Conservation (phyloP, 2,329 filamentous ascomycete species). For the Aspergillus caelatus region DNA sequence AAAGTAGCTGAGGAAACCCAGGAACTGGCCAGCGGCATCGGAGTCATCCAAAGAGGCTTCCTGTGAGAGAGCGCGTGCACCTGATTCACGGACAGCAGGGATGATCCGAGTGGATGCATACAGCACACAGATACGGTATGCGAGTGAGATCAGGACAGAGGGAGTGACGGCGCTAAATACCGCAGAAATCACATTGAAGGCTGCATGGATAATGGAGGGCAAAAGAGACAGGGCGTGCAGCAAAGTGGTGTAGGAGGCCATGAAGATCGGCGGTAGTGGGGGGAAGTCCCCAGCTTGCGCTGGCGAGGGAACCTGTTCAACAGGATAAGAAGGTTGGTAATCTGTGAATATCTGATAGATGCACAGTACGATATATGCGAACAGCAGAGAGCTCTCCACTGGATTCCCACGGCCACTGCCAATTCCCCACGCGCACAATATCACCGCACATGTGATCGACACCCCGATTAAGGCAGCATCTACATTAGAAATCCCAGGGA, state of each 20-base stretch:
- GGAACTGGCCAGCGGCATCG: conserved; percentile 76
- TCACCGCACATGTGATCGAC: conserved; percentile 87
- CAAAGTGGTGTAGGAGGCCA: conserved; percentile 95
- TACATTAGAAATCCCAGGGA: conserved; percentile 88
- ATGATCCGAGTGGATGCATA: conserved; percentile 96
- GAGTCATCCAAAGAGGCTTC: conserved; percentile 84
- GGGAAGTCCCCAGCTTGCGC: conserved; percentile 75
- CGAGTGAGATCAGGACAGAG: conserved; percentile 90
- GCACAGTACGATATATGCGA: conserved; percentile 97
- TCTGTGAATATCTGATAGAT: conserved; percentile 99
- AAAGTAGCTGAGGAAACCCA: conserved; percentile 89
- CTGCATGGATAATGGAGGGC: conserved; percentile 81
- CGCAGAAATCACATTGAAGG: conserved; percentile 82
- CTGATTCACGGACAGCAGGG: conserved; percentile 84
- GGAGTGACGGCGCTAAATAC: conserved; percentile 95
- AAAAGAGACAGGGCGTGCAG: conserved; percentile 80
- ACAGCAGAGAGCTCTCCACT: conserved; percentile 90
- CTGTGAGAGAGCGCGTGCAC: conserved; percentile 78
- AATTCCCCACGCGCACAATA: conserved; percentile 91
- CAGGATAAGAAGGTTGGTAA: conserved; percentile 79
- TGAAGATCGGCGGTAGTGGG: conserved; percentile 94
- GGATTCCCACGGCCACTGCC: conserved; percentile 91
- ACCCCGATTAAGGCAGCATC: conserved; percentile 92
- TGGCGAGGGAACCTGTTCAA: conserved; percentile 55
- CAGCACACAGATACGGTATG: conserved; percentile 91